Base-by-base conservation (phyloP, 345 rosid genomes). In the Balakata baccata region DNA sequence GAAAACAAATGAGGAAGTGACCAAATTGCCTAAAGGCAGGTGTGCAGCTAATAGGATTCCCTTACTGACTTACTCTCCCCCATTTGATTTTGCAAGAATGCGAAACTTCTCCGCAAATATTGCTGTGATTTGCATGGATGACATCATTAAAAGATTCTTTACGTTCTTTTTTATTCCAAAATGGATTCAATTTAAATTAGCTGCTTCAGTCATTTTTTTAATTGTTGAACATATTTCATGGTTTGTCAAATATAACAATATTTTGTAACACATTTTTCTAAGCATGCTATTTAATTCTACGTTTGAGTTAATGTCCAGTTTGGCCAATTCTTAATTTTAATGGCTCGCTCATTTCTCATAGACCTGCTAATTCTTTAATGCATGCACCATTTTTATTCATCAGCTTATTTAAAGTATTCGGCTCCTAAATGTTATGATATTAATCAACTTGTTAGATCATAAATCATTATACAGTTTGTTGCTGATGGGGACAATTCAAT, bases 341-440 rank as follows among this genome's bases (percentile, higher is more conserved):
- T 68, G 51, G 45, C 69, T 18, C 17, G 45, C 37, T 3, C 71
- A 51, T 51, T 41, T 53, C 60, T 68, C n/a, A 52, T 17, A 58
- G 37, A 58, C 62, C 62, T 18, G 20, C 59, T 41, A 64, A 65
- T 29, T 20, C 53, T 18, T 18, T 64, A 22, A 64, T 43, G 50
- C 25, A n/a, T 41, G 10, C 34, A 20, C 29, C 51, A 18, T 41
- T 3, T 64, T 64, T 22, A 38, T 18, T 65, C 41, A 41, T 4
- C 29, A 64, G 23, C 60, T 68, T 43, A 12, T 11, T 4, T 45
- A 11, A 38, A 34, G 37, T 50, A 20, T 39, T 70, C 47, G 52
- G 5, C 41, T 14, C 4, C 51, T 41, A 23, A 50, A 29, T 67
- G 23, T 50, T 37, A 29, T 68, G 18, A 13, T 7, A 51, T 20